phyloP scores from a whole-genome alignment of 805 yeast species.

The Wickerhamiella sorbophila region DNA sequence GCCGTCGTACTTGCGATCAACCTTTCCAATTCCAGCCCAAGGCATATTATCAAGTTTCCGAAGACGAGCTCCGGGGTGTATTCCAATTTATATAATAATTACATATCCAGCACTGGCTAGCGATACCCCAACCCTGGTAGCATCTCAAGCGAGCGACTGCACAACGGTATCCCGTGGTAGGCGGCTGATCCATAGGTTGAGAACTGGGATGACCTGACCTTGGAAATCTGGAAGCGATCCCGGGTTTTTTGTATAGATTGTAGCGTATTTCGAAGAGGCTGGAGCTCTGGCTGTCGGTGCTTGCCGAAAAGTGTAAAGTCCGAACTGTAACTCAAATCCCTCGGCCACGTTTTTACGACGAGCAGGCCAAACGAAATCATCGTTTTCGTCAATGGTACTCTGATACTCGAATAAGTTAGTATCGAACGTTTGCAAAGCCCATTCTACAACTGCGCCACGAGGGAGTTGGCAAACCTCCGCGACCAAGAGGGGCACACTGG shows the following conservation, averaged over 20 bases:
- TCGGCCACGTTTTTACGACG: not conserved
- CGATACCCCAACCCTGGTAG: not conserved
- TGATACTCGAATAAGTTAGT: constrained; percentile 10
- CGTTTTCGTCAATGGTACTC: constrained; percentile 15
- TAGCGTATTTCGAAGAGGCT: not conserved
- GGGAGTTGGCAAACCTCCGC: constrained; percentile 20
- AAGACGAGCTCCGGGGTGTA: no score
- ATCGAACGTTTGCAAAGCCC: constrained; percentile 18
- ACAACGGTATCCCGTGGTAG: no score
- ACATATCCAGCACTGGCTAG: not conserved
- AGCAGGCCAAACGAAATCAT: constrained; percentile 7
- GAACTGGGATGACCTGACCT: not conserved
- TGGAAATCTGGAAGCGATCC: not conserved
- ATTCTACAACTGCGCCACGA: constrained; percentile 19
- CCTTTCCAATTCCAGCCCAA: constrained; percentile 63
- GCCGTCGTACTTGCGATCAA: constrained; percentile 55
- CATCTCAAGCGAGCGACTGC: no score
- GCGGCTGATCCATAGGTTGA: not conserved
- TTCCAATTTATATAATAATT: no score
- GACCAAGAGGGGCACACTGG: constrained; percentile 14
- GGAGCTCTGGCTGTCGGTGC: not conserved
- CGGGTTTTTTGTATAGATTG: not conserved
- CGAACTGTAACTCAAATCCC: not conserved
- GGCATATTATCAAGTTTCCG: no score
- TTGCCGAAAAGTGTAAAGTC: not conserved